phyloP scores from a whole-genome alignment of 306 rosid species.

The Cicer judaicum region DNA sequence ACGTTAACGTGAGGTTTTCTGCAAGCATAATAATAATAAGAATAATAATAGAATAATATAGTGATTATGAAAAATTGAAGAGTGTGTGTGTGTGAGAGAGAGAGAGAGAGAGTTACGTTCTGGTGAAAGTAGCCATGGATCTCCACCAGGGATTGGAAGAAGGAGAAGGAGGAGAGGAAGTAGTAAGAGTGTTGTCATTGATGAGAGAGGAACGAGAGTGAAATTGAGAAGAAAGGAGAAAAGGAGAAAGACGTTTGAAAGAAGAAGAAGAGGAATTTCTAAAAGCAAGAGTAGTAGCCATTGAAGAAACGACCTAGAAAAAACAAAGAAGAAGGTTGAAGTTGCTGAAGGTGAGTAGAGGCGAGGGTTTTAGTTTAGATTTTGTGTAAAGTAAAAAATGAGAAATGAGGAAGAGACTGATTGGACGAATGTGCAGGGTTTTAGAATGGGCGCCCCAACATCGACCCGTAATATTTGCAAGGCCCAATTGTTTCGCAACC shows the following conservation, averaged over 20 bases:
- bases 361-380: conserved; percentile 49
- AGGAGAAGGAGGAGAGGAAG: conserved; percentile 7
- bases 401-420: too few relatives aligned
- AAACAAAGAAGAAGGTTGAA: not conserved
- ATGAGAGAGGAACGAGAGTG: conserved; percentile 48
- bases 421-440: too few relatives aligned
- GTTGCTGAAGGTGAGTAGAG: conserved; percentile 8
- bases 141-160: conserved; percentile 63
- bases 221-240: conserved; percentile 62
- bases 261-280: conserved; percentile 52
- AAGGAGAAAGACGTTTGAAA: conserved; percentile 56
- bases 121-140: conserved; percentile 56
- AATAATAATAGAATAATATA: not conserved
- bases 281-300: conserved; percentile 80
- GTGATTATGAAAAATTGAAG: not conserved
- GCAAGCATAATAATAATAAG: not conserved
- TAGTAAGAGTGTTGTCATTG: conserved; percentile 44
- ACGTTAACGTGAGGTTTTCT: conserved; percentile 55
- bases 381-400: too few relatives aligned
- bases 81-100: too few relatives aligned
- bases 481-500: not conserved
- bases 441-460: too few relatives aligned
- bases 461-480: too few relatives aligned
- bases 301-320: conserved; percentile 16
- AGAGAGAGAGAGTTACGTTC: conserved; percentile 42